These are phyloP conservation scores for Colletotrichum filicis DNA, from an alignment of 2,329 filamentous ascomycete genomes.

Conservation along the genomic window DNA sequence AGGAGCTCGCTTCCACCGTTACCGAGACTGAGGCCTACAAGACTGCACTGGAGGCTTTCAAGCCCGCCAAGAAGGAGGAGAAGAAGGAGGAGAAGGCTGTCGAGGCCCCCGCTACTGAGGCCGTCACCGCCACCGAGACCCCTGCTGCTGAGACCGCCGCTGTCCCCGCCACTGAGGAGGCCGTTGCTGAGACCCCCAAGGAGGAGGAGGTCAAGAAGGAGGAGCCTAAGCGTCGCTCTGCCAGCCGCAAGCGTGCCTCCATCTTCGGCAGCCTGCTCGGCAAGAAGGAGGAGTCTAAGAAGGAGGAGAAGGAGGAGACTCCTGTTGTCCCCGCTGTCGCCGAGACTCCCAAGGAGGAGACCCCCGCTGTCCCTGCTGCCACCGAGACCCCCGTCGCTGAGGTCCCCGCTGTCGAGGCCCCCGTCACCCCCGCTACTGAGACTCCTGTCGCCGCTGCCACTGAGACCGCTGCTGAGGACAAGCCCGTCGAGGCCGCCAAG, in stretches of 20 bases:
- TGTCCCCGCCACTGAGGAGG: slow-evolving; percentile 41
- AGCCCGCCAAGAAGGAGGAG: slow-evolving; percentile 56
- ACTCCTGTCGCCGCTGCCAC: slow-evolving; percentile 46
- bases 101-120: slow-evolving; percentile 50
- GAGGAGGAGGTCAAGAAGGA: slow-evolving; percentile 61
- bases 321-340: slow-evolving; percentile 46
- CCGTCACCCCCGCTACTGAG: slow-evolving; percentile 39
- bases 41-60: slow-evolving; percentile 78
- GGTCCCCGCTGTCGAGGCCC: slow-evolving; percentile 43
- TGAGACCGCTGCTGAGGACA: slow-evolving; percentile 50
- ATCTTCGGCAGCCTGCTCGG: slow-evolving; percentile 69
- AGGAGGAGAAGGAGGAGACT: slow-evolving; percentile 53
- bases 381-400: slow-evolving; percentile 49
- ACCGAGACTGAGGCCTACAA: slow-evolving; percentile 89
- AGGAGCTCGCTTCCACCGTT: slow-evolving; percentile 79
- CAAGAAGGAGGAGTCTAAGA: slow-evolving; percentile 64
- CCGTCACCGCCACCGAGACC: slow-evolving; percentile 44
- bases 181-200: slow-evolving; percentile 49
- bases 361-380: slow-evolving; percentile 42
- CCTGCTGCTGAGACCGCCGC: slow-evolving; percentile 42
- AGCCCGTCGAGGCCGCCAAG: slow-evolving; percentile 47
- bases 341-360: slow-evolving; percentile 43
- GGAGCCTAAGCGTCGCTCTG: slow-evolving; percentile 71
- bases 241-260: slow-evolving; percentile 73
- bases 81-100: slow-evolving; percentile 60